phyloP scores from a whole-genome alignment of 2,329 filamentous ascomycete genomes.

The Diaporthe sp. region DNA sequence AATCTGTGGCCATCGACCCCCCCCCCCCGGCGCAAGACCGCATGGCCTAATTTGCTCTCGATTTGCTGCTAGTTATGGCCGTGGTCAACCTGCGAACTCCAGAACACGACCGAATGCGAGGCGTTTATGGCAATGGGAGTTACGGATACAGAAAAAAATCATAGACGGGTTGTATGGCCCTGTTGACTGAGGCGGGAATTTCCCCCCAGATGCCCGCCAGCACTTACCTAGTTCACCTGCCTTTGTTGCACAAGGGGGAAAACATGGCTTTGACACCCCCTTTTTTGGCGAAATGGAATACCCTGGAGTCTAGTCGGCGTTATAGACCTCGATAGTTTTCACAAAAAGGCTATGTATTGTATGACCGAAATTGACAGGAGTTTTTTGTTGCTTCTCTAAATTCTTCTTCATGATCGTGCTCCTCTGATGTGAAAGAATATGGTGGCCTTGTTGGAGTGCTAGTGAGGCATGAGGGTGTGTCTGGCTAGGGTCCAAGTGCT shows the following conservation, averaged over 20 bases:
- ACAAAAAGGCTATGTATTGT: not conserved
- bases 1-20: no score
- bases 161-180: not conserved
- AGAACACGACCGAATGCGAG: not conserved
- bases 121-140: slow-evolving; percentile 9
- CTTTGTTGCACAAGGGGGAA: not conserved
- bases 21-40: no score
- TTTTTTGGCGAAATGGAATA: slow-evolving; percentile 14
- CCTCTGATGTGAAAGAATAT: not conserved
- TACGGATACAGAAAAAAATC: not conserved
- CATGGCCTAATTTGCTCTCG: no score
- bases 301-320: slow-evolving; percentile 9
- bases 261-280: not conserved
- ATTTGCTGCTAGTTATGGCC: not conserved
- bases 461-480: no score
- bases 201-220: no score
- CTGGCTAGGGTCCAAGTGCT: no score
- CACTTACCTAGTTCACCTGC: no score
- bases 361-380: not conserved
- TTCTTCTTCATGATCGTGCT: not conserved
- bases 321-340: slow-evolving; percentile 3
- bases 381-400: not conserved
- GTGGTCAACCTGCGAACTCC: not conserved
- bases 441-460: not conserved
- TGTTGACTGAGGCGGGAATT: no score